phyloP scores from a whole-genome alignment of 305 asterid species.

The Fraxinus angustifolia region DNA sequence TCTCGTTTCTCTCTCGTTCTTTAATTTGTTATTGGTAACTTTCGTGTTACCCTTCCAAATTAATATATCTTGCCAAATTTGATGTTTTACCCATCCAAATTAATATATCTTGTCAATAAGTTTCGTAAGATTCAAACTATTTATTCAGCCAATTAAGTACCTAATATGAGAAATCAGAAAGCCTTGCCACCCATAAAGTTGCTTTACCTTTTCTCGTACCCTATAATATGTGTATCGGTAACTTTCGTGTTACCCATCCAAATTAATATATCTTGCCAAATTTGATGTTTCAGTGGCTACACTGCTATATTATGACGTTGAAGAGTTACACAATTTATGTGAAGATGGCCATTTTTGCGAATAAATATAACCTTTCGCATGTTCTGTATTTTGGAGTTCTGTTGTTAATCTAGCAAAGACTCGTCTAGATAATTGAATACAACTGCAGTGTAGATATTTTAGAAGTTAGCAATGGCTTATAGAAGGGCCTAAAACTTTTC shows the following conservation, averaged over 20 bases:
- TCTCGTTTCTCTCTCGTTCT: too few species aligned
- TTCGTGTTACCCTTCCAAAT: neutral
- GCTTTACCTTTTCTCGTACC: too few species aligned
- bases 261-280: too few species aligned
- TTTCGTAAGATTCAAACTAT: too few species aligned
- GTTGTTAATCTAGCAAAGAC: neutral
- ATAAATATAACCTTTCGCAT: neutral
- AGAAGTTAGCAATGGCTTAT: neutral
- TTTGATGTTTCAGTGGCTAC: neutral
- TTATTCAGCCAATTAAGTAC: too few species aligned
- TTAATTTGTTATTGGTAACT: neutral
- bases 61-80: too few species aligned
- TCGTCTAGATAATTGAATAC: neutral
- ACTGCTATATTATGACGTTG: neutral
- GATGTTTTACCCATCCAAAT: too few species aligned
- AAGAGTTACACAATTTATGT: neutral
- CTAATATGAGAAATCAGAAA: too few species aligned
- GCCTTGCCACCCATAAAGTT: too few species aligned
- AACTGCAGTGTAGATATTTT: neutral
- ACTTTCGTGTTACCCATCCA: too few species aligned
- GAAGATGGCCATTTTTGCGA: constrained; percentile 1
- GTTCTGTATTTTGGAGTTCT: neutral
- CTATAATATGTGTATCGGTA: too few species aligned
- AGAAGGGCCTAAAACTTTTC: neutral
- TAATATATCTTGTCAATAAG: too few species aligned